Evolutionary conservation across 2,329 filamentous ascomycete genomes (phyloP), one percentile per base, ranked within the genome.

Genomic region (Helotiales sp.): DNA sequence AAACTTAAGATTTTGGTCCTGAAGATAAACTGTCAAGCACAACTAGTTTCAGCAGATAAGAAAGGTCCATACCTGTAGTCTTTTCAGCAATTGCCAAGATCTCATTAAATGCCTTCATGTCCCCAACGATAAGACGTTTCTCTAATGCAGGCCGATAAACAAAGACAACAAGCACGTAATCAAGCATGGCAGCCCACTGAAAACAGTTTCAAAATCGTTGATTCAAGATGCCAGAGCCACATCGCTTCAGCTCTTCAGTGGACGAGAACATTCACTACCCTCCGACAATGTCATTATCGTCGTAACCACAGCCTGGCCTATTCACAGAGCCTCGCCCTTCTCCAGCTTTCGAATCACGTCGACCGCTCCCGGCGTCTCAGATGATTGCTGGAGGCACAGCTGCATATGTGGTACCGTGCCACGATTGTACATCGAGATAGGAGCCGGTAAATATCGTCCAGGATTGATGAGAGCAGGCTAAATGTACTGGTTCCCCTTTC

Each of bases 291-390:
- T 74, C 69, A 30, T 61, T 60, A 24, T 75, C 74, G 17, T 77
- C 65, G 62, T 74, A 72, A 28, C 74, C 73, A 15, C 70, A 70
- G 32, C 75, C 75, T 17, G 10, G 10, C 75, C 75, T 30, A 74
- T n/a, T 54, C 17, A 54, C 3, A 28, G 15, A 52, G 6, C 24
- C 13, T 34, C 50, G 15, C 8, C 50, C 13, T 57, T 49, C 34
- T 55, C 17, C 3, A 58, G 30, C 74, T 67, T 57, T 57, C 63
- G 58, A 24, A 77, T 69, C 8, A 72, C 47, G 6, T 67, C 71
- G 47, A 75, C 72, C 32, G 76, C 76, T 30, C 73, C 73, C 6
- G 73, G 69, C 0, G 75, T 75, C 65, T 75, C 74, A 5, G 47
- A 75, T 20, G 63, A 72, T 37, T 72, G 71, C 22, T 75, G 70